Base-by-base conservation (phyloP, 2,329 filamentous ascomycete genomes). In the Paramyrothecium roridum region DNA sequence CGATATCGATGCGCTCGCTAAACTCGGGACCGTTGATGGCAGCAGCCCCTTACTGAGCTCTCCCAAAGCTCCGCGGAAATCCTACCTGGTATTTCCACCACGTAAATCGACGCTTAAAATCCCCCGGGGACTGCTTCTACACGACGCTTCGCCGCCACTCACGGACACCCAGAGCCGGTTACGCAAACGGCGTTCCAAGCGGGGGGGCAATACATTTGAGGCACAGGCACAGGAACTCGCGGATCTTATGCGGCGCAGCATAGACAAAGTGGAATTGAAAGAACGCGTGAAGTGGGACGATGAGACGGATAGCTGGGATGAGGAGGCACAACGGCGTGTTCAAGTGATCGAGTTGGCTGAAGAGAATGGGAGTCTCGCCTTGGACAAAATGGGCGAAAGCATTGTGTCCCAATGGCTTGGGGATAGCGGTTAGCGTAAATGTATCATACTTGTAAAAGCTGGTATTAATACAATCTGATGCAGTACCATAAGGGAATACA, bases 11-110 rank as follows among this genome's bases (percentile, higher is more conserved):
- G 53, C 65, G 48, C 43, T 69, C 57, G 56, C 60, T 19, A 62
- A 65, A 16, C 61, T 6, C 26, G 26, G 26, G 26, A 62, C 26
- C 50, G 7, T 43, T 19, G 13, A 43, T 43, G 13, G 37, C 37
- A 43, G 37, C 12, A 66, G 8, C 50, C 56, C 1, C 19, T 56
- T 13, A 21, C 43, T 6, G 13, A 48, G 3, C 21, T 33, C 20
- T 45, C 54, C 13, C 21, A 73, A 68, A 51, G 50, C 66, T 1
- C 72, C 75, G 4, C 71, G 74, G 3, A 78, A 74, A 54, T 74
- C 73, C 3, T 70, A 73, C 45, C 66, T 83, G 10, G 51, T 70
- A 20, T 85, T 80, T 56, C 82, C 82, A 0, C 77, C 81, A 1
- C 63, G 70, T 2, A 55, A 63, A 3, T 81, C 79, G 1, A 76